Percentiles rank a stretch among this genome's conserved stretches.
These are phyloP conservation scores for Excoecaria agallocha DNA, from an alignment of 345 rosid genomes.

Conservation along the genomic window DNA sequence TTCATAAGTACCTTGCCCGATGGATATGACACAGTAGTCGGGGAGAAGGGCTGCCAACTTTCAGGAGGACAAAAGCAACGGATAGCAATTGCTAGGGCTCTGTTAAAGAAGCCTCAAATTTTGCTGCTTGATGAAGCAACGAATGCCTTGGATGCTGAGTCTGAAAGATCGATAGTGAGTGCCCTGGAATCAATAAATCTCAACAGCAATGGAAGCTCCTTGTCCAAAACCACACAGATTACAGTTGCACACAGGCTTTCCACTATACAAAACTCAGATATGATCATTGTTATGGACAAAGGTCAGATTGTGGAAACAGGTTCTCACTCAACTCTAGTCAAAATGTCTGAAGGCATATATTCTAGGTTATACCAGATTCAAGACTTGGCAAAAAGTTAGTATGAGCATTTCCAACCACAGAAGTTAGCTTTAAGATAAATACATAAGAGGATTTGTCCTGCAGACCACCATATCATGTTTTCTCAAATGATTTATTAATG, in stretches of 20 bases:
- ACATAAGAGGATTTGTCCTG: background rate
- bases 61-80: conserved; percentile 70
- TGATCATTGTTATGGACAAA: conserved; percentile 64
- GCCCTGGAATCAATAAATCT: conserved; percentile 49
- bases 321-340: conserved; percentile 51
- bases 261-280: conserved; percentile 61
- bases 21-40: conserved; percentile 53
- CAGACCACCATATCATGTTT: background rate
- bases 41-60: conserved; percentile 65
- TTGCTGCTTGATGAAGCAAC: conserved; percentile 87
- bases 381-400: conserved; percentile 19
- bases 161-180: conserved; percentile 54
- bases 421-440: background rate
- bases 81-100: conserved; percentile 55
- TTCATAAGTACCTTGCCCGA: conserved; percentile 48
- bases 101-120: conserved; percentile 53
- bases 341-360: conserved; percentile 55
- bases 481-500: background rate
- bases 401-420: background rate
- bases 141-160: conserved; percentile 76
- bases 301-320: conserved; percentile 75
- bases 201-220: conserved; percentile 26
- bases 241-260: conserved; percentile 84
- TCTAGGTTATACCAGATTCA: conserved; percentile 60
- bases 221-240: conserved; percentile 45